phyloP scores from a whole-genome alignment of 306 rosid genomes.

The Corylus americana region DNA sequence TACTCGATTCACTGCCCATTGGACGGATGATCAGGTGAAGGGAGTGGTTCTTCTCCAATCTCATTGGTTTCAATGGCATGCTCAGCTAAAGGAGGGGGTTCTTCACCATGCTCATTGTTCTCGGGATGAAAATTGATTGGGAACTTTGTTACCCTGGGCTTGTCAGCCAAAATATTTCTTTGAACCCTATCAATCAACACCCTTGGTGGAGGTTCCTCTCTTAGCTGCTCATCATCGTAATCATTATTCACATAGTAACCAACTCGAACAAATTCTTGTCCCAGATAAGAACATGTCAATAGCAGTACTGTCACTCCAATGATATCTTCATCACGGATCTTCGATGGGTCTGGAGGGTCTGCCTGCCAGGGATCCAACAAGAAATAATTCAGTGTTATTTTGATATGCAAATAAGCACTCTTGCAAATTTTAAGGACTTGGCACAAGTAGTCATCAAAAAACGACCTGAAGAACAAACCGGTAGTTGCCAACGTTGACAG shows the following conservation, averaged over 20 bases:
- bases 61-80: slow-evolving; percentile 36
- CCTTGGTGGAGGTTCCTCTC: slow-evolving; percentile 89
- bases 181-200: slow-evolving; percentile 72
- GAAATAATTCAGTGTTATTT: background rate
- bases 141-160: slow-evolving; percentile 91
- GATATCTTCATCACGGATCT: slow-evolving; percentile 92
- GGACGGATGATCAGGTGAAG: slow-evolving; percentile 26
- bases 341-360: slow-evolving; percentile 89
- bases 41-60: slow-evolving; percentile 37
- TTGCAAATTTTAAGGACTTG: background rate
- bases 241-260: slow-evolving; percentile 96
- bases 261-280: slow-evolving; percentile 85
- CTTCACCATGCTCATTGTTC: slow-evolving; percentile 53
- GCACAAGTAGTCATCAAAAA: background rate
- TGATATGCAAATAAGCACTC: slow-evolving; percentile 7
- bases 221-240: slow-evolving; percentile 84
- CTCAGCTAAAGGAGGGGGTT: slow-evolving; percentile 39
- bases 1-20: background rate
- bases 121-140: slow-evolving; percentile 72
- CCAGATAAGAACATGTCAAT: slow-evolving; percentile 83
- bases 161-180: slow-evolving; percentile 87
- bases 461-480: slow-evolving; percentile 82
- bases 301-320: slow-evolving; percentile 82
- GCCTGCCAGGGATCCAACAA: slow-evolving; percentile 49
- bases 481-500: slow-evolving; percentile 89